A percentile compares a stretch with the other conserved stretches of the same genome.
Conservation (phyloP, 1,139 yeast species). For the Lizanozyma gosingica region DNA sequence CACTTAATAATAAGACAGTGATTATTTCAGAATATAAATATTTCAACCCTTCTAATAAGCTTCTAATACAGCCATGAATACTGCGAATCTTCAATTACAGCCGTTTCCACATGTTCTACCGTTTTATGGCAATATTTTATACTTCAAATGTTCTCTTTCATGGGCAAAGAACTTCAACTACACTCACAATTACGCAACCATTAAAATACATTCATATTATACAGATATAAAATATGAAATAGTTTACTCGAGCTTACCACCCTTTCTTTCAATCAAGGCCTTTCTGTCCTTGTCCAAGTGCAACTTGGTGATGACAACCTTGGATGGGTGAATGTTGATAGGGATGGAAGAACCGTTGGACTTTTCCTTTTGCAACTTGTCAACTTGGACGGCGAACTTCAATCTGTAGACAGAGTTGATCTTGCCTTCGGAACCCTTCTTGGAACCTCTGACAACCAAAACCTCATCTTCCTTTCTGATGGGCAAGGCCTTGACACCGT, state of each 20-base stretch:
- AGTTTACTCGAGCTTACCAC: slow-evolving; percentile 68
- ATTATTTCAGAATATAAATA: too few relatives aligned
- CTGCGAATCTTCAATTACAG: too few relatives aligned
- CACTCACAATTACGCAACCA: slow-evolving; percentile 7
- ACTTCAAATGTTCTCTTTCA: too few relatives aligned
- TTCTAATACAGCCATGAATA: too few relatives aligned
- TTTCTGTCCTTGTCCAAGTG: slow-evolving; percentile 99
- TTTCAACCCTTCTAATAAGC: too few relatives aligned
- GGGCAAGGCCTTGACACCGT: slow-evolving; percentile 93
- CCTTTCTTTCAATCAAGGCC: slow-evolving; percentile 91
- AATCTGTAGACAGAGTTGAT: slow-evolving; percentile 98
- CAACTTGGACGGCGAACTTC: slow-evolving; percentile 93
- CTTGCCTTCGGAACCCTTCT: slow-evolving; percentile 99
- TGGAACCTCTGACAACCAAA: slow-evolving; percentile 94
- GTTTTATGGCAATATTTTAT: too few relatives aligned
- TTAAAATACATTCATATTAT: slow-evolving; percentile 18
- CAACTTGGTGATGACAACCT: slow-evolving; percentile 97
- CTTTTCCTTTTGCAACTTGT: slow-evolving; percentile 96
- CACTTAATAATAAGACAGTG: too few relatives aligned
- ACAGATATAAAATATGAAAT: slow-evolving; percentile 7
- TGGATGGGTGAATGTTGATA: slow-evolving; percentile 96
- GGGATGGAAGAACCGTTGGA: slow-evolving; percentile 98
- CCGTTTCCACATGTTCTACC: too few relatives aligned
- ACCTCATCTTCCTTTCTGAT: slow-evolving; percentile 98
- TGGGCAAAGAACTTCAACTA: too few relatives aligned